A percentile compares a stretch with the other conserved stretches of the same genome.
phyloP scores from a whole-genome alignment of 2,329 filamentous ascomycete species.

The Plenodomus tracheiphilus region DNA sequence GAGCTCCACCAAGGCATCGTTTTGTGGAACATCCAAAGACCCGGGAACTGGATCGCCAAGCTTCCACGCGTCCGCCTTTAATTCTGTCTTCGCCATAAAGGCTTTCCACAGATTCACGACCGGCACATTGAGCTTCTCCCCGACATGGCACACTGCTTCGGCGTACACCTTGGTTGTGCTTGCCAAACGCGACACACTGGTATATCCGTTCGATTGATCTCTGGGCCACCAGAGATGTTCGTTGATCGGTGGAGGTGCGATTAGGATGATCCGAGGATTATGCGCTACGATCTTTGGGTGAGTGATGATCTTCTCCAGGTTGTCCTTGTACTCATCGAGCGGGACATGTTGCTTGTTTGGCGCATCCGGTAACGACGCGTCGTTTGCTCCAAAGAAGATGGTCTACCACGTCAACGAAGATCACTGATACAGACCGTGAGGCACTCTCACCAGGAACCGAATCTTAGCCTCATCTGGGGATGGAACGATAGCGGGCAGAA shows the following conservation, averaged over 20 bases:
- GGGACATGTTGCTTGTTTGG: conserved; percentile 74
- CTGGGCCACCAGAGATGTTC: conserved; percentile 67
- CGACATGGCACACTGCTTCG: conserved; percentile 66
- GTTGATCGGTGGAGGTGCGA: conserved; percentile 82
- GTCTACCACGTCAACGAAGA: conserved; percentile 54
- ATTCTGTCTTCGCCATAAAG: conserved; percentile 69
- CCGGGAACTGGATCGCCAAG: conserved; percentile 57
- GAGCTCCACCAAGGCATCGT: conserved; percentile 57
- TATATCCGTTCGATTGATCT: conserved; percentile 45
- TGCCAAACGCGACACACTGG: conserved; percentile 56
- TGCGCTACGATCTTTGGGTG: conserved; percentile 73
- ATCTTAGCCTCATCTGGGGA: conserved; percentile 64
- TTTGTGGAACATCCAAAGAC: conserved; percentile 60
- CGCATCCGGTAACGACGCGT: conserved; percentile 70
- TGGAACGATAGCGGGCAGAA: conserved; percentile 72
- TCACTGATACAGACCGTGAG: not conserved
- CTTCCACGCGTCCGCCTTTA: conserved; percentile 46
- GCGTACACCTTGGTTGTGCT: conserved; percentile 66
- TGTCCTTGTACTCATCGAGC: conserved; percentile 72
- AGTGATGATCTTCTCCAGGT: conserved; percentile 70
- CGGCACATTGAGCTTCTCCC: conserved; percentile 57
- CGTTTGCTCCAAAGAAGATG: conserved; percentile 88
- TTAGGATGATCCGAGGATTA: conserved; percentile 71
- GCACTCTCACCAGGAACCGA: conserved; percentile 62
- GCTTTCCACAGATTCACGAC: conserved; percentile 80